These are phyloP conservation scores for Magnolia sinica DNA, from an alignment of 164 flowering plant genomes.

Conservation along the genomic window DNA sequence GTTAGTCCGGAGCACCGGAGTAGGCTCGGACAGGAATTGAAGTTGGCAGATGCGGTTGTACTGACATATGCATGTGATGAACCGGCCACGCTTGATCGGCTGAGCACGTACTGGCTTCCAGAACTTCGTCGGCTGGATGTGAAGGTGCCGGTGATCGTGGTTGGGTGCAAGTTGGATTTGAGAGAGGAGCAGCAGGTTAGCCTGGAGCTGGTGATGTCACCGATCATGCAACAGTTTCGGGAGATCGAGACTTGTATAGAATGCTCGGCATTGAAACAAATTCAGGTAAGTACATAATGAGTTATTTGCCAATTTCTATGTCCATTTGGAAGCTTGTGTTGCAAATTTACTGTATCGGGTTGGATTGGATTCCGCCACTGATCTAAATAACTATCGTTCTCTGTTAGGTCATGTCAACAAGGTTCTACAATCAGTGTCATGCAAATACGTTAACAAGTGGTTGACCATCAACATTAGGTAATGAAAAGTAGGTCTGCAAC, in stretches of 20 bases:
- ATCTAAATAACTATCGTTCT: too few species aligned
- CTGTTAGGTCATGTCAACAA: too few species aligned
- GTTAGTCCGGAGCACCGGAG: slow-evolving; percentile 56
- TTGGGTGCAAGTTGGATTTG: slow-evolving; percentile 84
- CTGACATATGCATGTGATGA: slow-evolving; percentile 92
- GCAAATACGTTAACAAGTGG: too few species aligned
- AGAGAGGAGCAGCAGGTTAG: slow-evolving; percentile 72
- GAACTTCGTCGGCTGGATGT: slow-evolving; percentile 82
- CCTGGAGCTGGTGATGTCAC: slow-evolving; percentile 85
- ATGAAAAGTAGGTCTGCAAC: too few species aligned
- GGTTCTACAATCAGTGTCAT: too few species aligned
- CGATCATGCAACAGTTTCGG: slow-evolving; percentile 95
- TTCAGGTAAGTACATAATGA: slow-evolving; percentile 55
- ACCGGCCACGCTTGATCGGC: slow-evolving; percentile 62
- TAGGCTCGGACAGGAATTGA: slow-evolving; percentile 69
- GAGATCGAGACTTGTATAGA: slow-evolving; percentile 99
- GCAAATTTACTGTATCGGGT: neutral
- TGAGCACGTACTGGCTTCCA: slow-evolving; percentile 87
- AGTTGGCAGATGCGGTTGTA: slow-evolving; percentile 84
- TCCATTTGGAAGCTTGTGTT: neutral
- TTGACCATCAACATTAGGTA: too few species aligned
- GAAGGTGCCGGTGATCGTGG: slow-evolving; percentile 59
- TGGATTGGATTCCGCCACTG: too few species aligned
- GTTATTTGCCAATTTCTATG: neutral
- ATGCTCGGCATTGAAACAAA: slow-evolving; percentile 72